Evolutionary conservation across 768 basidiomycete species (phyloP).

Genomic region (Lyophyllum decastes): DNA sequence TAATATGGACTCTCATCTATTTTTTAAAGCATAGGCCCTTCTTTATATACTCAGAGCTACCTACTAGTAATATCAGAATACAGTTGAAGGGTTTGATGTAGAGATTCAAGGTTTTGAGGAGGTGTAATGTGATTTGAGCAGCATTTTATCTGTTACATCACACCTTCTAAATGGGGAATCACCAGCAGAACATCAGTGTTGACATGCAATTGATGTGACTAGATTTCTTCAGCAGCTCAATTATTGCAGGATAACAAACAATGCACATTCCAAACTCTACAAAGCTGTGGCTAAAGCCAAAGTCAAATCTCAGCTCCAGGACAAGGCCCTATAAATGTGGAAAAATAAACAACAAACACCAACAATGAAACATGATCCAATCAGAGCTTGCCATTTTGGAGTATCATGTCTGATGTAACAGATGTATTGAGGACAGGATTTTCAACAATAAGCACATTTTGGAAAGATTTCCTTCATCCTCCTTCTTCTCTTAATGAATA

Average conservation of each 20-base stretch:
- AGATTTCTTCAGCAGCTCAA: background rate
- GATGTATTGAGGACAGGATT: background rate
- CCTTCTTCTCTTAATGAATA: slow-evolving; percentile 21
- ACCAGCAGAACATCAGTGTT: background rate
- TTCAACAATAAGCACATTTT: background rate
- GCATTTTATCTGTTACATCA: background rate
- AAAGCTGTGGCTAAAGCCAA: background rate
- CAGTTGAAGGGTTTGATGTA: background rate
- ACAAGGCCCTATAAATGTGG: background rate
- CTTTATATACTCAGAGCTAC: background rate
- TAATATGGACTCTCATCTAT: background rate
- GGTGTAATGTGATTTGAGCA: too few relatives aligned
- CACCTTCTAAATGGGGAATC: background rate
- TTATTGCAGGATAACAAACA: background rate
- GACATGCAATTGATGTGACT: background rate
- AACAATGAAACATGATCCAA: background rate
- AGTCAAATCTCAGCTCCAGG: background rate
- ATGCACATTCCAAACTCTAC: background rate
- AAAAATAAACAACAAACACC: background rate
- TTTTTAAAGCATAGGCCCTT: background rate
- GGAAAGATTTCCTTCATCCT: background rate
- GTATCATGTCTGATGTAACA: background rate
- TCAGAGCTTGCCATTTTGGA: background rate
- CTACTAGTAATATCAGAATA: background rate
- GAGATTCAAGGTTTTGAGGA: too few relatives aligned